Evolutionary conservation across 2,329 filamentous ascomycete species (phyloP).

Genomic region (Akanthomyces muscarius): DNA sequence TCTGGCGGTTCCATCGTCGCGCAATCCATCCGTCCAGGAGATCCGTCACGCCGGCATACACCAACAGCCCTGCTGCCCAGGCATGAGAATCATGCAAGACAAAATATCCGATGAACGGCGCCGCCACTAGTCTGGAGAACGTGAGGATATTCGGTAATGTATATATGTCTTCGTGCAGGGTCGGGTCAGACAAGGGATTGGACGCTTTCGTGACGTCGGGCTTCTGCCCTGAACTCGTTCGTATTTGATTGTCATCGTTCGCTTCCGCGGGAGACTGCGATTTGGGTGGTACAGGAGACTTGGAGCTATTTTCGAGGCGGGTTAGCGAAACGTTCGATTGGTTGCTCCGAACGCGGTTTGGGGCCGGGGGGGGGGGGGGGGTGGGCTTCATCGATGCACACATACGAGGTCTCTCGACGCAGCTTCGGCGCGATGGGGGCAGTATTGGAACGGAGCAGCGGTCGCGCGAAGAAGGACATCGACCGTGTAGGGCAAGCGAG

Average conservation of each 20-base stretch:
- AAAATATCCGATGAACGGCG: slow-evolving; percentile 83
- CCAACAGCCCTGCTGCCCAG: slow-evolving; percentile 79
- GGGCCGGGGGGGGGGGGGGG: no score
- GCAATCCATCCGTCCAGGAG: slow-evolving; percentile 93
- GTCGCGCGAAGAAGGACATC: not conserved
- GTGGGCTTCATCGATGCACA: not conserved
- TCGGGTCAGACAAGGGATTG: not conserved
- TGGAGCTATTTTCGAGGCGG: not conserved
- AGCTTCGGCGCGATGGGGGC: not conserved
- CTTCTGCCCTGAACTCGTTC: not conserved
- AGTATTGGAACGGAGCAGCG: not conserved
- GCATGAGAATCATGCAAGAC: slow-evolving; percentile 78
- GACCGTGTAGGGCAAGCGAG: not conserved
- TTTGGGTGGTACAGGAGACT: not conserved
- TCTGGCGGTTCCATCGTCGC: slow-evolving; percentile 79
- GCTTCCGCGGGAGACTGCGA: not conserved
- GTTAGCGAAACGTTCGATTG: not conserved
- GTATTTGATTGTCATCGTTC: not conserved
- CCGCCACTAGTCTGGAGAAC: slow-evolving; percentile 75
- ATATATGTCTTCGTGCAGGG: slow-evolving; percentile 82
- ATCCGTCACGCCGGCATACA: slow-evolving; percentile 88
- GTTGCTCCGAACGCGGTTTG: no score
- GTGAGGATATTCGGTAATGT: slow-evolving; percentile 94
- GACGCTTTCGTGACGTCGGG: not conserved
- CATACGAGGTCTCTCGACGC: slow-evolving; percentile 10